Evolutionary conservation across 106 monocot genomes (phyloP).

Genomic region (Platanthera guangdongensis): DNA sequence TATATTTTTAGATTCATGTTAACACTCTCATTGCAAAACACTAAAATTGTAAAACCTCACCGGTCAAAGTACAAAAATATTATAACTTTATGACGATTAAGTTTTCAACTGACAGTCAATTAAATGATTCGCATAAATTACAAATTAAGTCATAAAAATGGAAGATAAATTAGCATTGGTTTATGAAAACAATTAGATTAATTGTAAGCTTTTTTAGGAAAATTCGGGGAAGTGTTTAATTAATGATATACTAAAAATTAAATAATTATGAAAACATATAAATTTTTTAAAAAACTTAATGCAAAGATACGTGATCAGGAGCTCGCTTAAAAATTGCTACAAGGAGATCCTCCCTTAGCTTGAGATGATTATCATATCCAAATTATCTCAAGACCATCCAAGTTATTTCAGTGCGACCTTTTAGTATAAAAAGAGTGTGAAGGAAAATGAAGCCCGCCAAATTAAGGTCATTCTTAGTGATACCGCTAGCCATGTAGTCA

Average conservation of each 20-base stretch:
- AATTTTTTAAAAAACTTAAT: background rate
- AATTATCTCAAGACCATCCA: constrained; percentile 96
- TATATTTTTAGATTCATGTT: background rate
- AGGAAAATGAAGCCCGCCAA: constrained; percentile 95
- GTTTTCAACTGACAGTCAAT: background rate
- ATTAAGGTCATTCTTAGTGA: constrained; percentile 75
- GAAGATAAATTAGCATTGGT: background rate
- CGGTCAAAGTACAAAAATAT: background rate
- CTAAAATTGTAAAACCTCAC: background rate
- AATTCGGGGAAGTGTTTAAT: background rate
- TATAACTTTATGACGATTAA: background rate
- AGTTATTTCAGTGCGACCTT: constrained; percentile 89
- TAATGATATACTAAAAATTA: background rate
- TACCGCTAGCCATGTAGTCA: constrained; percentile 94
- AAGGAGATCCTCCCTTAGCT: constrained; percentile 81
- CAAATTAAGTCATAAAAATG: background rate
- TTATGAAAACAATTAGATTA: background rate
- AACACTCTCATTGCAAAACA: background rate
- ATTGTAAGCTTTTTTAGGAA: background rate
- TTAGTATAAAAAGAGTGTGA: constrained; percentile 94
- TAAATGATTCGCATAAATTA: background rate
- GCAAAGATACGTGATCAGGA: constrained; percentile 70
- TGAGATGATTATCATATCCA: constrained; percentile 87
- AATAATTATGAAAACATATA: background rate
- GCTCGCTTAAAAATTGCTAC: constrained; percentile 63